Percentiles rank a stretch among this genome's conserved stretches.
These are phyloP conservation scores for Lasiosphaeria hispida DNA, from an alignment of 495 filamentous ascomycete species.

Conservation along the genomic window DNA sequence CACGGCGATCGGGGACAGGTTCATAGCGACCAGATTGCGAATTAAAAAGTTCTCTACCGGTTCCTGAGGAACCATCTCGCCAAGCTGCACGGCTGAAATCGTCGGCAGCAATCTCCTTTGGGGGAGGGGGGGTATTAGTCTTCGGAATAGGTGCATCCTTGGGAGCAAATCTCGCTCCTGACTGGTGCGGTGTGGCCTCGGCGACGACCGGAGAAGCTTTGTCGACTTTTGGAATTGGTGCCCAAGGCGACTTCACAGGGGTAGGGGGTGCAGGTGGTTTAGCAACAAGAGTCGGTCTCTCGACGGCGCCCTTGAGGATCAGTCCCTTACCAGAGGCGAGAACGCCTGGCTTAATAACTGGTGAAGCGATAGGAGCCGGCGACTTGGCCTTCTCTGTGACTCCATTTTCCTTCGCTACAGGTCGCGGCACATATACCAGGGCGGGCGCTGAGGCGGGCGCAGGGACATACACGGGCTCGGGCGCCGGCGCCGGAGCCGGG, in stretches of 20 bases:
- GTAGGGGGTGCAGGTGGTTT: conserved; percentile 71
- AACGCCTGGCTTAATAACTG: conserved; percentile 40
- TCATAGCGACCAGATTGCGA: conserved; percentile 93
- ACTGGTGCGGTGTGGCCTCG: conserved; percentile 32
- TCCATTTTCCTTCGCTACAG: conserved; percentile 21
- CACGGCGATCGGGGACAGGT: conserved; percentile 76
- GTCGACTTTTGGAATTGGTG: conserved; percentile 77
- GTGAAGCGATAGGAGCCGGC: conserved; percentile 37
- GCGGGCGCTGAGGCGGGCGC: background rate
- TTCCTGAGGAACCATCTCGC: conserved; percentile 60
- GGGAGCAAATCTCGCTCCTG: conserved; percentile 29
- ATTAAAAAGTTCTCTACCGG: conserved; percentile 81
- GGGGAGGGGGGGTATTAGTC: conserved; percentile 43
- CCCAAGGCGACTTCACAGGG: conserved; percentile 89
- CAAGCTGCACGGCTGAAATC: conserved; percentile 82
- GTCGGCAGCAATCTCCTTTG: conserved; percentile 87
- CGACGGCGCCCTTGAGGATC: conserved; percentile 63
- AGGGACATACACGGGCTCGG: conserved; percentile 23
- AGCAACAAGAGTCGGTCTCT: conserved; percentile 74
- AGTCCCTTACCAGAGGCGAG: conserved; percentile 51
- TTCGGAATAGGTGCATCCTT: conserved; percentile 25
- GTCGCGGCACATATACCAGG: conserved; percentile 9
- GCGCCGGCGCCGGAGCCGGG: conserved; percentile 34
- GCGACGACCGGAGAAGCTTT: conserved; percentile 67
- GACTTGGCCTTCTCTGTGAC: conserved; percentile 37